phyloP scores from a whole-genome alignment of 1,139 yeast species.

The Arxiozyma telluris region DNA sequence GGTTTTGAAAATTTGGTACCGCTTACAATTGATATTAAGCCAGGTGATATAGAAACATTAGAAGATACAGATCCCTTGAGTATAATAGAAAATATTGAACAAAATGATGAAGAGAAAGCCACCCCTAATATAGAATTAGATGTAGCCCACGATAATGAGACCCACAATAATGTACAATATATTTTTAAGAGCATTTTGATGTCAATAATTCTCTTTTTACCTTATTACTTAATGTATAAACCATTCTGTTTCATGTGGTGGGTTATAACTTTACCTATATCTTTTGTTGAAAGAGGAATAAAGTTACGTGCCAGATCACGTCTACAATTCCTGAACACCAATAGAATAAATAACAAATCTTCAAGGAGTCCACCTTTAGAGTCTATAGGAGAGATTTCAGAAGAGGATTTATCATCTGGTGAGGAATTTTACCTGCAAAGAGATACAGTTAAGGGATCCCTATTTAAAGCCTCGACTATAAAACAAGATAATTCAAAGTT shows the following conservation, averaged over 20 bases:
- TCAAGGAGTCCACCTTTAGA: not conserved
- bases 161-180: not conserved
- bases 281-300: slow-evolving; percentile 32
- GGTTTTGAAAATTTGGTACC: not conserved
- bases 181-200: not conserved
- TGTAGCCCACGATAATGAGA: not conserved
- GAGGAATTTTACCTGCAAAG: slow-evolving; percentile 26
- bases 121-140: too few relatives aligned
- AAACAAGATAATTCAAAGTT: slow-evolving; percentile 3
- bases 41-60: not conserved
- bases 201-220: slow-evolving; percentile 8
- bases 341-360: not conserved
- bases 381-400: slow-evolving; percentile 9
- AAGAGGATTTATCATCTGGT: slow-evolving; percentile 26
- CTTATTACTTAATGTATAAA: slow-evolving; percentile 31
- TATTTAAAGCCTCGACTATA: slow-evolving; percentile 11
- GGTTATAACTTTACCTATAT: slow-evolving; percentile 42
- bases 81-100: not conserved
- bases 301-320: slow-evolving; percentile 8
- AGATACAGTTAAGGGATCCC: slow-evolving; percentile 26
- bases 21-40: not conserved
- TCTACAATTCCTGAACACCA: not conserved
- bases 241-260: slow-evolving; percentile 41
- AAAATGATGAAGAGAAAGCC: not conserved
- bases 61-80: not conserved